Evolutionary conservation across 306 rosid species (phyloP), one percentile per base, ranked within the genome.

Genomic region (Cucurbita maxima): DNA sequence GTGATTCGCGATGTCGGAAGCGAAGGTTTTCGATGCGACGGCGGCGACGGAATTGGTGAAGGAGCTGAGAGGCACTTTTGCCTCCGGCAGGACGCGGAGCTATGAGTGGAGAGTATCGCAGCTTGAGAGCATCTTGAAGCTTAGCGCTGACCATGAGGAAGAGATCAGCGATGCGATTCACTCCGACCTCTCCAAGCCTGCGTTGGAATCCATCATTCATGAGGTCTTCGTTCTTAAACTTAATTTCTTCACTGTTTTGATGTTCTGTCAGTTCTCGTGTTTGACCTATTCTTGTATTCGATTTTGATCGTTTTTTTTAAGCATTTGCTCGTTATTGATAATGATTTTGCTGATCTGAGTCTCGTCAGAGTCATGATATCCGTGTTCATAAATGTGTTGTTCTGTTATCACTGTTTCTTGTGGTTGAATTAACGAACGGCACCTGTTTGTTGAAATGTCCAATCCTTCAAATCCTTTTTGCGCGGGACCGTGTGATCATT

Each of bases 101-200:
- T 81, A 74, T 25, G 73, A 70, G 43, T 84, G 85, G 88, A 73
- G 88, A 77, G 78, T 74, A 13, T 77, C 82, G 73, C 85, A 81
- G 88, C 62, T 81, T 53, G 69, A 79, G 43, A 18, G 48, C 18
- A 66, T 81, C 75, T 14, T 71, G 12, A 71, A 63, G 57, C 40
- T 84, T 22, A 1, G 73, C 69, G 62, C 67, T 14, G 67, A 79
- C 15, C 81, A 70, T 71, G 87, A 84, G 78, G 58, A 8, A 47
- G 87, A 79, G 0, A 74, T 84, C 64, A 77, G 70, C 54, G 79
- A 58, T 43, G 88, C 88, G 72, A 85, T 84, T 36, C 51, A 16
- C 76, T 84, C 88, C 52, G 88, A 84, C 76, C 80, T 84, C 63
- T 76, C 85, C 56, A 90, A 92, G 80, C 98, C 96, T 3, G 88